Base-by-base conservation (phyloP, 2,329 filamentous ascomycete species). In the Clathrospora elynae region DNA sequence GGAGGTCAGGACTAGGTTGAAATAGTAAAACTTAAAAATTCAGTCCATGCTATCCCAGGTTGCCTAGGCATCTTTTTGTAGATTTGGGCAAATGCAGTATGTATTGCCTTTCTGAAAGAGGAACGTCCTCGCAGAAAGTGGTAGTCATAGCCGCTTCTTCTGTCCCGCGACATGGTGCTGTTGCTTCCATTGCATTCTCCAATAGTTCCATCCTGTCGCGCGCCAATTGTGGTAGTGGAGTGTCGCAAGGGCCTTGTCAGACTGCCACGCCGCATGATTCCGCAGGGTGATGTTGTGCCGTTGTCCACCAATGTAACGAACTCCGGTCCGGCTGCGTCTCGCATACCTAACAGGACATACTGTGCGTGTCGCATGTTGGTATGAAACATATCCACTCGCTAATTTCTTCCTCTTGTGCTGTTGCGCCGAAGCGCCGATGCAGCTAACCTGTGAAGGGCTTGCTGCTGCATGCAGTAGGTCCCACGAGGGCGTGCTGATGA, bases 291-390 rank as follows among this genome's bases (percentile, higher is more conserved):
- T 35, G 24, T 11, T 20, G 24, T 24, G 22, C 26, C 19, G 16
- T 26, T 14, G 26, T 23, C 24, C 42, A 20, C 49, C 42, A 30
- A 24, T 19, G 24, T 26, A 39, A 25, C 40, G 20, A 42, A 46
- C 36, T 49, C 41, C 40, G 42, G 24, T 41, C 42, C 42, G 36
- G 40, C 37, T 36, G 23, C 42, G 33, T 35, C 45, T 54, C 44
- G 53, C 52, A 46, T 46, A n/a, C n/a, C n/a, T n/a, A 51, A 53
- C 35, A 54, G 42, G 43, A 41, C 32, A 40, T 28, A 19, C 36
- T 40, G 34, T 36, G 40, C 35, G 30, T 37, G 30, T 30, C 16
- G 36, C 35, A 14, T 50, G 34, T 14, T 38, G 14, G 35, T 37
- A 44, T 42, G 29, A 49, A 31, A 20, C 16, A 46, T 26, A 29